Evolutionary conservation across 202 grass and related monocot genomes (phyloP).

Genomic region (Eragrostis tef): DNA sequence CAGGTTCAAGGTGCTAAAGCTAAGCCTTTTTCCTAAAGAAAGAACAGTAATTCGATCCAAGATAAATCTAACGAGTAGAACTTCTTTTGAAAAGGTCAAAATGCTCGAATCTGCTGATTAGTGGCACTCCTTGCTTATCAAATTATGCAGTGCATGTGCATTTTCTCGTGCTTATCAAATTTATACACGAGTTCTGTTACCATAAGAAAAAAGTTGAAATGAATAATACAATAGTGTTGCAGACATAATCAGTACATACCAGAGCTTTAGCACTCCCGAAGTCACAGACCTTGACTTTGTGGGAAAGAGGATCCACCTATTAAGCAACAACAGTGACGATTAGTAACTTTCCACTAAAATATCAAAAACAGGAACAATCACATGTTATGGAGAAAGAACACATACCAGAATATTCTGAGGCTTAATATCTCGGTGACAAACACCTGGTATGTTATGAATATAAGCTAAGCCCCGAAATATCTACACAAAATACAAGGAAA

Average conservation of each 20-base stretch:
- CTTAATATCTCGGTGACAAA: constrained; percentile 83
- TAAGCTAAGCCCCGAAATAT: constrained; percentile 77
- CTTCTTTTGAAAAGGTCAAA: not conserved
- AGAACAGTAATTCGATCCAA: not conserved
- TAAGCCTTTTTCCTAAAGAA: not conserved
- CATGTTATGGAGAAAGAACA: not conserved
- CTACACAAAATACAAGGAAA: constrained; percentile 44
- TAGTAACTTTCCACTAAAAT: not conserved
- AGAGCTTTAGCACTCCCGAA: constrained; percentile 83
- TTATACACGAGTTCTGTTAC: not conserved
- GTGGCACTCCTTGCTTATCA: not conserved
- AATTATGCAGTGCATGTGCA: not conserved
- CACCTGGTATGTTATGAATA: constrained; percentile 66
- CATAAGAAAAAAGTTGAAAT: not conserved
- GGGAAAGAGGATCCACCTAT: constrained; percentile 75
- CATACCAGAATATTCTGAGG: constrained; percentile 87
- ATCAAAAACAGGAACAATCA: not conserved
- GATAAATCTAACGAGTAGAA: not conserved
- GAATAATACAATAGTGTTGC: not conserved
- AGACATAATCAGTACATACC: constrained; percentile 46
- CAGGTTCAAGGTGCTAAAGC: not conserved
- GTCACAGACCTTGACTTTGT: constrained; percentile 81
- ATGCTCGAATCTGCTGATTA: not conserved
- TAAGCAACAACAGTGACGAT: not conserved
- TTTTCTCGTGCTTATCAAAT: not conserved